Conservation (phyloP, 1,284 basidiomycete species). For the Cystobasidium pallidum region DNA sequence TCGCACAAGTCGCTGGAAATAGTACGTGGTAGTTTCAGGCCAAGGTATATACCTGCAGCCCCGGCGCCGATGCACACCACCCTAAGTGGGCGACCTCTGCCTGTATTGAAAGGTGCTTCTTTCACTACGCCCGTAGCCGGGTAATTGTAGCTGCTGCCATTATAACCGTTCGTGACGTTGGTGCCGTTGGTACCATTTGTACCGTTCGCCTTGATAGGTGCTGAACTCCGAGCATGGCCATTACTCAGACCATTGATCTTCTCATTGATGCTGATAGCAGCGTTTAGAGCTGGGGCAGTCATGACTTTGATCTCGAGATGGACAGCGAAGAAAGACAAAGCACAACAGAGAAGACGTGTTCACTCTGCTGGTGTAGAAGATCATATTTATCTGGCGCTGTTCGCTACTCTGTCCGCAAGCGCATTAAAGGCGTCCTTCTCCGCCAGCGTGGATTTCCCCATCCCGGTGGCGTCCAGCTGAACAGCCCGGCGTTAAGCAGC, state of each 20-base stretch:
- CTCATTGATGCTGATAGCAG: conserved; percentile 20
- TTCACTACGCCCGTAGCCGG: conserved; percentile 1
- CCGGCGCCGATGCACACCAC: conserved; percentile 50
- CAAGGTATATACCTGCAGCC: conserved; percentile 47
- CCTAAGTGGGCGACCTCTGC: conserved; percentile 34
- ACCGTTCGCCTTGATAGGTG: conserved; percentile 2
- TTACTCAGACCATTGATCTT: not conserved
- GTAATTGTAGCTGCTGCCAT: not conserved
- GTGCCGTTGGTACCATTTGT: conserved; percentile 4
- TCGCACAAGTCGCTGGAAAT: conserved; percentile 17
- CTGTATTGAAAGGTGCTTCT: conserved; percentile 22
- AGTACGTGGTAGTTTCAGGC: conserved; percentile 11
- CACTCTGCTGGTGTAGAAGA: too few relatives aligned
- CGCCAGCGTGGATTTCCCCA: too few relatives aligned
- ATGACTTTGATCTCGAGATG: not conserved
- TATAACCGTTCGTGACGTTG: not conserved
- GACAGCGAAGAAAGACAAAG: not conserved
- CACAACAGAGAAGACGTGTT: too few relatives aligned
- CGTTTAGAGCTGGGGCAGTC: conserved; percentile 17
- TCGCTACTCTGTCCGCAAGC: too few relatives aligned
- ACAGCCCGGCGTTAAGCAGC: too few relatives aligned
- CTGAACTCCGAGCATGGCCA: not conserved
- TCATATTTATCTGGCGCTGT: too few relatives aligned
- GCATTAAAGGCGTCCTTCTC: too few relatives aligned
- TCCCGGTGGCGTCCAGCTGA: too few relatives aligned